Conservation (phyloP, 2,329 filamentous ascomycete genomes). For the Trichoderma koningii region DNA sequence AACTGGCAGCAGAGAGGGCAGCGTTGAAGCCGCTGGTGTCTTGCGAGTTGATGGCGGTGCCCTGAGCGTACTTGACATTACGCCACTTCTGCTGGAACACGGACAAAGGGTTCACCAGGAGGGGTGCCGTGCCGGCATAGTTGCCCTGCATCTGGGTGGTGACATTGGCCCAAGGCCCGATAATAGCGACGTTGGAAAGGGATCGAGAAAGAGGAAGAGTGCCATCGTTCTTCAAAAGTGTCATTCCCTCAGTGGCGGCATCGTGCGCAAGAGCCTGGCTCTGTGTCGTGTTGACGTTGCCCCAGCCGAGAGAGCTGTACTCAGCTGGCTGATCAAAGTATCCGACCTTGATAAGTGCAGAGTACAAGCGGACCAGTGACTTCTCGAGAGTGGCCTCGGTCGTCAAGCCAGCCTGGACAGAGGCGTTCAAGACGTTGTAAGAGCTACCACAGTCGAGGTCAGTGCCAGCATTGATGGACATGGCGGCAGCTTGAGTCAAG, state of each 20-base stretch:
- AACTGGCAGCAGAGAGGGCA: conserved; percentile 44
- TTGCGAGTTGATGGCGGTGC: conserved; percentile 35
- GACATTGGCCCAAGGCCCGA: conserved; percentile 44
- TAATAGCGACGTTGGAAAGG: conserved; percentile 32
- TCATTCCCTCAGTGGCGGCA: conserved; percentile 52
- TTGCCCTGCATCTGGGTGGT: conserved; percentile 40
- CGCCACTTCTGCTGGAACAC: conserved; percentile 28
- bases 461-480: conserved; percentile 41
- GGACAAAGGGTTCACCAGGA: conserved; percentile 28
- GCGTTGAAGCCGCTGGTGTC: conserved; percentile 38
- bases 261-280: conserved; percentile 58
- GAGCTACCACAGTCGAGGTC: conserved; percentile 31
- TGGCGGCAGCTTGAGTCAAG: conserved; percentile 40
- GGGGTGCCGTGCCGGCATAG: conserved; percentile 34
- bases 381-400: conserved; percentile 34
- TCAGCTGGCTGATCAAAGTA: conserved; percentile 56
- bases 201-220: conserved; percentile 48
- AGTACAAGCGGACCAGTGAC: conserved; percentile 49
- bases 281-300: conserved; percentile 56
- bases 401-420: conserved; percentile 47
- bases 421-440: conserved; percentile 35
- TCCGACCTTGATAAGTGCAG: conserved; percentile 56
- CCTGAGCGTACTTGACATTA: conserved; percentile 43
- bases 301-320: conserved; percentile 57
- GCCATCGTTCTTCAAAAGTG: conserved; percentile 58